phyloP scores from a whole-genome alignment of 2,329 filamentous ascomycete genomes.

The Pseudophaeomoniella oleicola region DNA sequence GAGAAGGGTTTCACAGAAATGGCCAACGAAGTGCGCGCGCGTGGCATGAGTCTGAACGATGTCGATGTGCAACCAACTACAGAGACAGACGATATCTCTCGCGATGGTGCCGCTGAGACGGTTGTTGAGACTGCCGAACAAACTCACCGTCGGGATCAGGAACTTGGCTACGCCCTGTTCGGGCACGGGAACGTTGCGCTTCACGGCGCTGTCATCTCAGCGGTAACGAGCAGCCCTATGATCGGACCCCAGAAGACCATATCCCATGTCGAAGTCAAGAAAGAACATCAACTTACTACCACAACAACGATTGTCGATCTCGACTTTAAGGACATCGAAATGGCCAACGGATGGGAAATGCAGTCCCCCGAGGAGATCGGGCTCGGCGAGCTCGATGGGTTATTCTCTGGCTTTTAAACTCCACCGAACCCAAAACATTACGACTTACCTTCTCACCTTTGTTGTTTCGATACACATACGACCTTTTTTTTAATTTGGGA shows the following conservation, averaged over 20 bases:
- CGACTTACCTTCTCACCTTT: too few relatives aligned
- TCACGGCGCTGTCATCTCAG: slow-evolving; percentile 31
- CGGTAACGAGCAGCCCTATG: slow-evolving; percentile 21
- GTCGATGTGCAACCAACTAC: slow-evolving; percentile 21
- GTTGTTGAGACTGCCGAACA: slow-evolving; percentile 17
- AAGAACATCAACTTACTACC: not conserved
- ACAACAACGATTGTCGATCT: slow-evolving; percentile 14
- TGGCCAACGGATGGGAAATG: slow-evolving; percentile 36
- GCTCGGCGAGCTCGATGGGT: slow-evolving; percentile 79
- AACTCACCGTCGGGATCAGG: slow-evolving; percentile 28
- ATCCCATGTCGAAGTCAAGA: slow-evolving; percentile 2
- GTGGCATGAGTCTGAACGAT: slow-evolving; percentile 29
- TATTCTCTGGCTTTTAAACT: slow-evolving; percentile 61
- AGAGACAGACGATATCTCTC: slow-evolving; percentile 14
- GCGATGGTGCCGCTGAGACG: slow-evolving; percentile 5
- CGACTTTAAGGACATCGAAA: slow-evolving; percentile 25
- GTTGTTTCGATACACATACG: too few relatives aligned
- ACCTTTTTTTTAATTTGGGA: too few relatives aligned
- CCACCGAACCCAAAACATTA: too few relatives aligned
- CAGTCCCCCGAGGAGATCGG: slow-evolving; percentile 76
- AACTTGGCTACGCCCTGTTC: slow-evolving; percentile 22
- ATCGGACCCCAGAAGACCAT: slow-evolving; percentile 17
- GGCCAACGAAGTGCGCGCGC: slow-evolving; percentile 63
- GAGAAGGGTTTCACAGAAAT: slow-evolving; percentile 96
- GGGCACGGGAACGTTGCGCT: slow-evolving; percentile 25